Conservation (phyloP, 202 grass and related monocot genomes). For the Hordeum pubiflorum region DNA sequence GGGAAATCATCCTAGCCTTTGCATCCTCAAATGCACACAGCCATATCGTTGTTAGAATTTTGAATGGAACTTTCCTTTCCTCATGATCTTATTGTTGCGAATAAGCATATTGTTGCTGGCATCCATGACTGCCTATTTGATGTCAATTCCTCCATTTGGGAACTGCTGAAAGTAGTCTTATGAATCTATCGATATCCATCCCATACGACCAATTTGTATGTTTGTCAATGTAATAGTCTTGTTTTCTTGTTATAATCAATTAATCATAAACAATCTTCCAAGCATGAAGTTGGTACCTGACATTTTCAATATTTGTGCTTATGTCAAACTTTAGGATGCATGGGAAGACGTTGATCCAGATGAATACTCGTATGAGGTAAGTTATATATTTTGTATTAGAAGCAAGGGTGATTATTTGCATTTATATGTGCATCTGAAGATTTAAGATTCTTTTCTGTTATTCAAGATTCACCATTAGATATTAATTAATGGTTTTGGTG, state of each 20-base stretch:
- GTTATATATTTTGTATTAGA: not conserved
- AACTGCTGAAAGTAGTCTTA: not conserved
- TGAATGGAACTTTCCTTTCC: not conserved
- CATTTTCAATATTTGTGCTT: not conserved
- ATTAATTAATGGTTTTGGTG: not conserved
- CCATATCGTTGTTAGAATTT: too few relatives aligned
- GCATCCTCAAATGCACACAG: too few relatives aligned
- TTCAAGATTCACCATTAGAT: not conserved
- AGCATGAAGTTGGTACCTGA: constrained; percentile 5
- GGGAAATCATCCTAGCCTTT: too few relatives aligned
- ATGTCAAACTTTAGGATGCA: constrained; percentile 46
- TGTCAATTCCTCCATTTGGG: not conserved
- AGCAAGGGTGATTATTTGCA: not conserved
- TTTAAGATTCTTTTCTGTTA: not conserved
- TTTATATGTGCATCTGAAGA: not conserved
- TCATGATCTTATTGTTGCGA: not conserved
- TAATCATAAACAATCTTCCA: not conserved
- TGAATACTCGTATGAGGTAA: constrained; percentile 86
- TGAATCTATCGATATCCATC: not conserved
- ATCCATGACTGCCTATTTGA: not conserved
- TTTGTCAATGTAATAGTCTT: not conserved
- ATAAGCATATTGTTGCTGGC: not conserved
- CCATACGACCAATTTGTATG: not conserved
- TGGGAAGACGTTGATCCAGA: constrained; percentile 96
- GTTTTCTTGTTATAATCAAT: not conserved